phyloP scores from a whole-genome alignment of 176 grass and related monocot species.

The Oropetium thomaeum region DNA sequence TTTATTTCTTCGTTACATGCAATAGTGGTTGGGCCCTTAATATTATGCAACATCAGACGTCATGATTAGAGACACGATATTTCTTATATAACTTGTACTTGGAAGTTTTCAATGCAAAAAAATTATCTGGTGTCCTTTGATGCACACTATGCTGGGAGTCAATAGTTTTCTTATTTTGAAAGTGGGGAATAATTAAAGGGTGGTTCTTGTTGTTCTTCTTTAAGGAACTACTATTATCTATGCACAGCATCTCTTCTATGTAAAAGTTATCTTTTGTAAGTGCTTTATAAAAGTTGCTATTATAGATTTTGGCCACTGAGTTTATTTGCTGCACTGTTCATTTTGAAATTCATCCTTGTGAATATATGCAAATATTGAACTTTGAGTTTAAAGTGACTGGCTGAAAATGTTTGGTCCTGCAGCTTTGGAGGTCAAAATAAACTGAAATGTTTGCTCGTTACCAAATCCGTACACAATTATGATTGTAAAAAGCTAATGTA shows the following conservation, averaged over 20 bases:
- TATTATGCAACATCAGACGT: conserved; percentile 8
- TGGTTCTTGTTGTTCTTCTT: conserved; percentile 18
- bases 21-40: background rate
- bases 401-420: background rate
- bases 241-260: background rate
- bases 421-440: background rate
- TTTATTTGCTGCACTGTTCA: background rate
- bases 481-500: background rate
- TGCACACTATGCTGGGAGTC: background rate
- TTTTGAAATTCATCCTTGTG: background rate
- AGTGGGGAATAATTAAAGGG: conserved; percentile 34
- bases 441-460: background rate
- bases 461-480: background rate
- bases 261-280: background rate
- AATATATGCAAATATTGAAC: background rate
- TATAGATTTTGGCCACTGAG: background rate
- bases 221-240: conserved; percentile 1
- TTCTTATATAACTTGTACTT: background rate
- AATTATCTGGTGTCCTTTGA: conserved; percentile 4
- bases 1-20: conserved; percentile 2
- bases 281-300: background rate
- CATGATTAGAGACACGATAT: background rate
- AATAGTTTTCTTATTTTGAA: background rate
- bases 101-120: background rate
- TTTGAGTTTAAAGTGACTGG: background rate